Conservation (phyloP, 2,329 filamentous ascomycete genomes). For the Penicillium frequentans region DNA sequence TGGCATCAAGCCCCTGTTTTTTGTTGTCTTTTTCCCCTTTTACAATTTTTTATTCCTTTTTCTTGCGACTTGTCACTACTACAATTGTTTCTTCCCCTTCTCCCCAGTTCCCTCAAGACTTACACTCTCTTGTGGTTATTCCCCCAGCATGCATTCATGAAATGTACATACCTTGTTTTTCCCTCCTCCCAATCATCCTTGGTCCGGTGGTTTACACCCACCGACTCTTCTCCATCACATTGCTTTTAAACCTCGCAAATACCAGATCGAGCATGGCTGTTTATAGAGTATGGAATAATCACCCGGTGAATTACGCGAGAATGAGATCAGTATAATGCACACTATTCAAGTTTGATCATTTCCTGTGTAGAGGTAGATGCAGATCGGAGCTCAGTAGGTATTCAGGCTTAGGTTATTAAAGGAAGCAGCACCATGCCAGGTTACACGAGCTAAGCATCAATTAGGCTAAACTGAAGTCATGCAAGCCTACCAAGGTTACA, state of each 20-base stretch:
- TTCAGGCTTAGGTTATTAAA: no score
- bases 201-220: conserved; percentile 12
- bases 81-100: conserved; percentile 8
- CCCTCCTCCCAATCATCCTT: conserved; percentile 7
- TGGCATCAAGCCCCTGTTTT: conserved; percentile 3
- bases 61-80: conserved; percentile 12
- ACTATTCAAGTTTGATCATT: neutral
- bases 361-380: neutral
- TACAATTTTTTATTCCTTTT: conserved; percentile 6
- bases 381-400: neutral
- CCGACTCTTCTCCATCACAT: conserved; percentile 17
- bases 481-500: no score
- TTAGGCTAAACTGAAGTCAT: no score
- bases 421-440: no score
- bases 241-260: conserved; percentile 26
- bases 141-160: conserved; percentile 29
- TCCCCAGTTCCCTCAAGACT: conserved; percentile 12
- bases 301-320: conserved; percentile 26
- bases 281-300: conserved; percentile 33
- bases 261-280: conserved; percentile 28
- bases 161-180: conserved; percentile 33
- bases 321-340: conserved; percentile 27
- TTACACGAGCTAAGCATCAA: no score
- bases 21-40: conserved; percentile 4
- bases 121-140: conserved; percentile 19